phyloP scores from a whole-genome alignment of 345 rosid species.

The Pelargonium nanum region DNA sequence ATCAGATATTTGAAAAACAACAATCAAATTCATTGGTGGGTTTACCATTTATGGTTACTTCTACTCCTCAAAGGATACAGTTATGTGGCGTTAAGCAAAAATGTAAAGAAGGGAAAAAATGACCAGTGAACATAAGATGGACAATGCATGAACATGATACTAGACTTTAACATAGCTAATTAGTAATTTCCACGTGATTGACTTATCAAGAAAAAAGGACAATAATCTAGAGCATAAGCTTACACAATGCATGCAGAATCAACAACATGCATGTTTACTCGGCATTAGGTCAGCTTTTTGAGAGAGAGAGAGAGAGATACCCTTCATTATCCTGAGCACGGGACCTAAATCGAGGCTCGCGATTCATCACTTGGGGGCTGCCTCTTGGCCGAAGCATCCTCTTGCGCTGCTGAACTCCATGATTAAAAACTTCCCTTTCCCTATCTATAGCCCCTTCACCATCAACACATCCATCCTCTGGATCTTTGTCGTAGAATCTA shows the following conservation, averaged over 20 bases:
- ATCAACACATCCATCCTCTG: constrained; percentile 87
- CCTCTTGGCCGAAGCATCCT: constrained; percentile 93
- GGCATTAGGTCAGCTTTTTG: background rate
- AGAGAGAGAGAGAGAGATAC: constrained; percentile 33
- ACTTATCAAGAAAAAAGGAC: too few species aligned
- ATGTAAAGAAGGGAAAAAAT: background rate
- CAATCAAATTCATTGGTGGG: too few species aligned
- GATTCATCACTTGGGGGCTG: constrained; percentile 67
- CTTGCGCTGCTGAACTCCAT: constrained; percentile 93
- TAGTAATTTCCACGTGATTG: background rate
- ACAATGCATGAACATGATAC: background rate
- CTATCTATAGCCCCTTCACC: constrained; percentile 66
- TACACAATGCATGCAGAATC: background rate
- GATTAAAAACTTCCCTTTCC: constrained; percentile 68
- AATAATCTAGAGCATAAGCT: background rate
- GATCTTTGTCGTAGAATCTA: constrained; percentile 56
- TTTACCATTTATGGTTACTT: background rate
- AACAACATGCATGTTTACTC: background rate
- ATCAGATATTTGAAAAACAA: too few species aligned
- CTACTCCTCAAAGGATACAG: background rate
- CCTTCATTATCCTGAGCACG: constrained; percentile 82
- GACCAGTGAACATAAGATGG: background rate
- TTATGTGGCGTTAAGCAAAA: too few species aligned
- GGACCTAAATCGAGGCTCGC: constrained; percentile 54
- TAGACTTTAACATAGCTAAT: background rate